Percentiles rank a stretch among this genome's conserved stretches.
These are phyloP conservation scores for Otatea glauca DNA, from an alignment of 176 grass and related monocot species.

Conservation along the genomic window DNA sequence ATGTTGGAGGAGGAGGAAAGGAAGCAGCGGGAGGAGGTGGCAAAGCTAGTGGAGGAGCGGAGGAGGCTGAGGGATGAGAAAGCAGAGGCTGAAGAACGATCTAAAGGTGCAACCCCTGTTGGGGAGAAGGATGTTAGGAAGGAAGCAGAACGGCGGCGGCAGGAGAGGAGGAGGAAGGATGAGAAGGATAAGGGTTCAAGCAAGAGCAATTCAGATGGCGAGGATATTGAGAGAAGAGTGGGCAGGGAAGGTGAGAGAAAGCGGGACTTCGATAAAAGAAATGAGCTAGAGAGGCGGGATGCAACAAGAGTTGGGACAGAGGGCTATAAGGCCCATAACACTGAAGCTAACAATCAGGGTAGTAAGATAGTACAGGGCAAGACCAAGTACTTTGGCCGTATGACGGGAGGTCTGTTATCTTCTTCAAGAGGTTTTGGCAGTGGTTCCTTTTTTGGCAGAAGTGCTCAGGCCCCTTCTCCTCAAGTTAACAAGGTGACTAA, in stretches of 20 bases:
- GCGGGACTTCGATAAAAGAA: slow-evolving; percentile 62
- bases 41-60: slow-evolving; percentile 86
- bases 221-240: slow-evolving; percentile 66
- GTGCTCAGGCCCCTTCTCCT: slow-evolving; percentile 49
- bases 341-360: slow-evolving; percentile 52
- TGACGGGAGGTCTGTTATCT: slow-evolving; percentile 68
- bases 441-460: slow-evolving; percentile 76
- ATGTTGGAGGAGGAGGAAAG: slow-evolving; percentile 95
- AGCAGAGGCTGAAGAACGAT: slow-evolving; percentile 73
- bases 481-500: slow-evolving; percentile 62
- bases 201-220: slow-evolving; percentile 91
- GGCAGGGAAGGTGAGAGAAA: slow-evolving; percentile 62
- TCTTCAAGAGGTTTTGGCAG: slow-evolving; percentile 67
- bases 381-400: slow-evolving; percentile 69
- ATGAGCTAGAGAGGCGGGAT: slow-evolving; percentile 53
- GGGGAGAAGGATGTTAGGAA: slow-evolving; percentile 78
- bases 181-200: slow-evolving; percentile 83
- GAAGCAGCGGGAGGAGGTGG: slow-evolving; percentile 91
- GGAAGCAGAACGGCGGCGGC: slow-evolving; percentile 59
- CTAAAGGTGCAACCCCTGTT: slow-evolving; percentile 63
- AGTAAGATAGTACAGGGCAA: slow-evolving; percentile 52
- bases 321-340: slow-evolving; percentile 46
- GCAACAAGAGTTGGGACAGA: slow-evolving; percentile 37
- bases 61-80: slow-evolving; percentile 87
- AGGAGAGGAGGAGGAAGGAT: slow-evolving; percentile 80